Evolutionary conservation across 108 stramenopile species (phyloP), one percentile per base, ranked within the genome.

Genomic region (Phaeodactylum tricornutum): DNA sequence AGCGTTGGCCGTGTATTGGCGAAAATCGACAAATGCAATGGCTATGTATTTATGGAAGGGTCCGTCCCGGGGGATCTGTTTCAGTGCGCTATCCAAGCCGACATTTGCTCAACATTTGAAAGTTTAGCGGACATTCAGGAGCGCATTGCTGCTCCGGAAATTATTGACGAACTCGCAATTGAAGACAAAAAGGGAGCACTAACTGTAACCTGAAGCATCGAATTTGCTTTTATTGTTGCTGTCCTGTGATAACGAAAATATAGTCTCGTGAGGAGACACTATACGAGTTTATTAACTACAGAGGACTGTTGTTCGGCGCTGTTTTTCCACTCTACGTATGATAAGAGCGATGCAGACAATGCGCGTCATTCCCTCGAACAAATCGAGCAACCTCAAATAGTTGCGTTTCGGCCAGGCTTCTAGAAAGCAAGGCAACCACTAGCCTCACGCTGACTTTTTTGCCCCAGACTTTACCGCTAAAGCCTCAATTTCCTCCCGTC

Each of bases 11-110:
- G 84, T 20, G 81, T 86, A 2, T 50, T 90, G 61, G 81, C 81
- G 7, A 67, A 67, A 23, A 68, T 90, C 39, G 88, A 90, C 42
- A 77, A 80, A 47, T 77, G 74, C 68, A 90, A 85, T 67, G 88
- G 88, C 24, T 90, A 86, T 52, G 67, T 90, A 8, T 90, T 81
- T 64, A 42, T 16, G 12, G 9, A 28, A 14, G 45, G 33, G 4
- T 42, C 23, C 6, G 30, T 26, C 30, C 9, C 6, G 5, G 43
- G 61, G 50, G 68, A 69, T 52, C 11, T 75, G 40, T 75, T 75
- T 48, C 54, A 69, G 27, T 61, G 65, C 52, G 74, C 74, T 11
- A 47, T 70, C 4, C 57, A 56, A 59, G 38, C 43, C 4, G 65
- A 69, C 12, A 23, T 29, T 4, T n/a, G n/a, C n/a, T n/a, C 24